Conservation (phyloP, 352 stramenopile genomes). For the Globisporangium perplexum region DNA sequence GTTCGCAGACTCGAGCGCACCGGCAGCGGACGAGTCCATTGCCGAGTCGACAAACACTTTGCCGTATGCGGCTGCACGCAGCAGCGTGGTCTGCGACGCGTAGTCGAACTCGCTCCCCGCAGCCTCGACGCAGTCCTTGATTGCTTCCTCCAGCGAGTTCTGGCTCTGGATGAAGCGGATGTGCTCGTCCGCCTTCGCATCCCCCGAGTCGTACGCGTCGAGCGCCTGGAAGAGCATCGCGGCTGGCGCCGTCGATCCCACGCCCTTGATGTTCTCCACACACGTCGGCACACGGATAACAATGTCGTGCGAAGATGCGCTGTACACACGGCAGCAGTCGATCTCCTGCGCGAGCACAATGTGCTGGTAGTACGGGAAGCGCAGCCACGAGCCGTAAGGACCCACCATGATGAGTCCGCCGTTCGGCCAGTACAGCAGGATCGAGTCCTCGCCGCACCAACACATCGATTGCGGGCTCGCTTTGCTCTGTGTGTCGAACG, state of each 20-base stretch:
- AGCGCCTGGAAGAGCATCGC: conserved; percentile 90
- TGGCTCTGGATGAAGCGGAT: conserved; percentile 85
- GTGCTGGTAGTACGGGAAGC: conserved; percentile 77
- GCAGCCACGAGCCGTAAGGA: conserved; percentile 79
- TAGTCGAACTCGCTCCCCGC: conserved; percentile 86
- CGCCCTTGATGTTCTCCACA: conserved; percentile 83
- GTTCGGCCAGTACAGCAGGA: conserved; percentile 86
- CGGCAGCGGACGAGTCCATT: conserved; percentile 29
- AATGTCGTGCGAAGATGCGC: conserved; percentile 66
- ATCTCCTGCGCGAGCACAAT: conserved; percentile 66
- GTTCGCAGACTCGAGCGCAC: conserved; percentile 13
- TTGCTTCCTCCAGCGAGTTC: conserved; percentile 74
- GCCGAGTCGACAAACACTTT: conserved; percentile 85
- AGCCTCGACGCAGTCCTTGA: conserved; percentile 86
- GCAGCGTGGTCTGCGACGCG: conserved; percentile 62
- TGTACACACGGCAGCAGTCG: conserved; percentile 76
- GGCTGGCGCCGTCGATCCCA: conserved; percentile 81
- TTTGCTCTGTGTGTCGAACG: conserved; percentile 86
- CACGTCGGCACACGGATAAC: conserved; percentile 81
- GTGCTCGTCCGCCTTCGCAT: conserved; percentile 86
- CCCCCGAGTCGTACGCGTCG: conserved; percentile 84
- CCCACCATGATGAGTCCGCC: conserved; percentile 82
- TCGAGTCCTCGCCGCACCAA: conserved; percentile 89
- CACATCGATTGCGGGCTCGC: conserved; percentile 65
- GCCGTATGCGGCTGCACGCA: conserved; percentile 85